Conservation (phyloP, 345 rosid genomes). For the Camelina neglecta region DNA sequence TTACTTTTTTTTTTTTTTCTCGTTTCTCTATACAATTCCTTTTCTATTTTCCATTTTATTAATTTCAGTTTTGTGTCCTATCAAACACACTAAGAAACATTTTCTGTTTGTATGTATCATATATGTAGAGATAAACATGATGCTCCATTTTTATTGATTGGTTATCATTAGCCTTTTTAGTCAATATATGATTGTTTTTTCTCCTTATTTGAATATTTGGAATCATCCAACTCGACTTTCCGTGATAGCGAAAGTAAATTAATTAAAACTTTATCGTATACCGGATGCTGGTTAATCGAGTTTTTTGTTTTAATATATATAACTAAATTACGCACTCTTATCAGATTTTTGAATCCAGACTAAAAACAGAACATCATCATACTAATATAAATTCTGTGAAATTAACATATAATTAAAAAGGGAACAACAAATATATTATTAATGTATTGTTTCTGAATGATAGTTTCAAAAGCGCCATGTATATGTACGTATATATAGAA, state of each 20-base stretch:
- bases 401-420: not conserved
- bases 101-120: not conserved
- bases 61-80: slow-evolving; percentile 16
- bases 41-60: slow-evolving; percentile 8
- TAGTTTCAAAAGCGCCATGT: slow-evolving; percentile 27
- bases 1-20: slow-evolving; percentile 42
- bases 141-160: slow-evolving; percentile 45
- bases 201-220: slow-evolving; percentile 28
- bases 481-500: slow-evolving; percentile 38
- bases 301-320: not conserved
- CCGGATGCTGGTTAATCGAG: not conserved
- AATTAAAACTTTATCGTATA: not conserved
- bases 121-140: slow-evolving; percentile 33
- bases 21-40: slow-evolving; percentile 40
- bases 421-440: not conserved
- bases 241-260: slow-evolving; percentile 39
- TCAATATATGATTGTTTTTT: slow-evolving; percentile 43
- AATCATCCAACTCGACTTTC: slow-evolving; percentile 47
- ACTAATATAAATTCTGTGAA: not conserved
- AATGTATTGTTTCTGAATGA: slow-evolving; percentile 25
- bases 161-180: slow-evolving; percentile 47
- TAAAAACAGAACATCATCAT: no score
- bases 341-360: no score
- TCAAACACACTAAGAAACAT: slow-evolving; percentile 20
- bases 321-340: no score